phyloP scores from a whole-genome alignment of 345 rosid species.

The Cardiospermum halicacabum region DNA sequence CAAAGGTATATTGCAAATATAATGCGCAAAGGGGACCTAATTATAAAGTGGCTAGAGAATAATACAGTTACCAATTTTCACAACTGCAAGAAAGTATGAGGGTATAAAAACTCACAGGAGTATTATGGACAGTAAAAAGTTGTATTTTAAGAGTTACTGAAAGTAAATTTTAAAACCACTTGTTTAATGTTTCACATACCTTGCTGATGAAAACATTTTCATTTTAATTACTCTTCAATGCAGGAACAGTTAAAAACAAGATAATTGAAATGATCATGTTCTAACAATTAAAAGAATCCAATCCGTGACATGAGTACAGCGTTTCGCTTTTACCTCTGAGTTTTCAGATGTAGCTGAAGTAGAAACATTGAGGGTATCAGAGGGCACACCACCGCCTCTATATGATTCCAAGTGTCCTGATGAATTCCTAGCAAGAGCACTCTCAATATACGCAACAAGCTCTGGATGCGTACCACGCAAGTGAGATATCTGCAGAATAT shows the following conservation, averaged over 20 bases:
- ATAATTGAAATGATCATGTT: background rate
- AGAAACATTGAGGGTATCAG: slow-evolving; percentile 42
- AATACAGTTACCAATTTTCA: background rate
- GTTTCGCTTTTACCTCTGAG: slow-evolving; percentile 47
- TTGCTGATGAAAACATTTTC: background rate
- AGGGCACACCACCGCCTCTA: slow-evolving; percentile 34
- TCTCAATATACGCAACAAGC: slow-evolving; percentile 81
- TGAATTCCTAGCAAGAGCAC: slow-evolving; percentile 77
- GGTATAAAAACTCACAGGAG: background rate
- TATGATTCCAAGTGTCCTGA: slow-evolving; percentile 70
- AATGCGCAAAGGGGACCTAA: background rate
- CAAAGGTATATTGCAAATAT: background rate
- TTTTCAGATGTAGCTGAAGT: slow-evolving; percentile 46
- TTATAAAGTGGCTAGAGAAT: background rate
- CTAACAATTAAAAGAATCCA: background rate
- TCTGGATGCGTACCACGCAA: slow-evolving; percentile 76
- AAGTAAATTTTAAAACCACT: background rate
- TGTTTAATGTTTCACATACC: background rate
- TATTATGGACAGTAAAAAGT: too few species aligned
- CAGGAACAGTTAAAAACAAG: background rate
- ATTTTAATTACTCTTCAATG: background rate
- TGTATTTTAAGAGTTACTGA: background rate
- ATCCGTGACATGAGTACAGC: background rate
- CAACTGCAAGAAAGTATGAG: background rate
- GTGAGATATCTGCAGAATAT: slow-evolving; percentile 94